Evolutionary conservation across 2,329 filamentous ascomycete species (phyloP).

Genomic region (Aspergillus ochraceoroseus): DNA sequence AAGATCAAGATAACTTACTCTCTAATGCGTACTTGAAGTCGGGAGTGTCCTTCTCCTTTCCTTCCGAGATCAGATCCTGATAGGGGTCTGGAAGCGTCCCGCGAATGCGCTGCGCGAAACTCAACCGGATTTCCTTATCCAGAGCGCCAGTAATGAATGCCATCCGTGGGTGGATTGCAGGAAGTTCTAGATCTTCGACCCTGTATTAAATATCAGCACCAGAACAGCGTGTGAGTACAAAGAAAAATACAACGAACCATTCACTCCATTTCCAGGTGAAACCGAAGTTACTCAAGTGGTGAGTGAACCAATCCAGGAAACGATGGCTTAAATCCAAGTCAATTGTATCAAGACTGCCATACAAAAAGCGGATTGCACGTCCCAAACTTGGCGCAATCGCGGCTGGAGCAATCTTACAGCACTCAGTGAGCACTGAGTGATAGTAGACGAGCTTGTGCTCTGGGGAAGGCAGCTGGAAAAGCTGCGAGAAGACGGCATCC

Average conservation of each 20-base stretch:
- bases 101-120: conserved; percentile 92
- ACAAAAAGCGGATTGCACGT: conserved; percentile 85
- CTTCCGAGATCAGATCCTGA: conserved; percentile 71
- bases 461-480: conserved; percentile 78
- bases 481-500: conserved; percentile 94
- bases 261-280: conserved; percentile 99
- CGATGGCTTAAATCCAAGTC: conserved; percentile 82
- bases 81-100: conserved; percentile 85
- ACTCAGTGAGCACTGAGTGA: conserved; percentile 87
- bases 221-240: too few relatives aligned
- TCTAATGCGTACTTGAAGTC: conserved; percentile 84
- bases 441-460: conserved; percentile 97
- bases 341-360: conserved; percentile 73
- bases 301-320: conserved; percentile 96
- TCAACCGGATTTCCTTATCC: conserved; percentile 94
- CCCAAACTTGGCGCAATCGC: conserved; percentile 95
- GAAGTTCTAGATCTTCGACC: conserved; percentile 73
- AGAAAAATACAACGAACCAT: conserved; percentile 55
- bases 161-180: conserved; percentile 77
- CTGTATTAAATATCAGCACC: conserved; percentile 35
- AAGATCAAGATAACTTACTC: conserved; percentile 48
- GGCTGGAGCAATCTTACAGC: conserved; percentile 90
- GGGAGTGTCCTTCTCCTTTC: conserved; percentile 92
- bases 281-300: conserved; percentile 97
- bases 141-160: conserved; percentile 86